Percentiles rank a stretch among this genome's conserved stretches.
phyloP scores from a whole-genome alignment of 345 rosid genomes.

The Eucalyptus albens region DNA sequence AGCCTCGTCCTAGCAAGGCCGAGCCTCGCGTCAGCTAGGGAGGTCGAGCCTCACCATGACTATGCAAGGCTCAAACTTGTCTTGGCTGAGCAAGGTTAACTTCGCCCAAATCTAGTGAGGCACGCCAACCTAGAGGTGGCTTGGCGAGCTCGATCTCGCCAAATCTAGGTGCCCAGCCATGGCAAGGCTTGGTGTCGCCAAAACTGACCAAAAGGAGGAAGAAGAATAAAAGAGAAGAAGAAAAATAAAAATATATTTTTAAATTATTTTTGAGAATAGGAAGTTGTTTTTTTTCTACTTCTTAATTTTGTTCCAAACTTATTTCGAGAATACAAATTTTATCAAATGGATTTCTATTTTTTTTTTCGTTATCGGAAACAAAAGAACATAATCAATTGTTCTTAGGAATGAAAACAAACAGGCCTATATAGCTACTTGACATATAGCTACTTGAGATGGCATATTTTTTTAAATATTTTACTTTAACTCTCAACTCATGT shows the following conservation, averaged over 20 bases:
- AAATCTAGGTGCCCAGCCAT: fast-evolving
- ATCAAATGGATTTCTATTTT: fast-evolving
- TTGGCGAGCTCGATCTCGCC: fast-evolving
- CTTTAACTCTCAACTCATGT: too few relatives aligned
- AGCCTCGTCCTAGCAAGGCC: fast-evolving
- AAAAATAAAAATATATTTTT: too few relatives aligned
- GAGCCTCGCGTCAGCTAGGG: fast-evolving
- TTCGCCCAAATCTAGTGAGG: fast-evolving
- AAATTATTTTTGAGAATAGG: fast-evolving
- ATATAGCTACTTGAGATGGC: too few relatives aligned
- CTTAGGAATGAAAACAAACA: fast-evolving
- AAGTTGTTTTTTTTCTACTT: too few relatives aligned
- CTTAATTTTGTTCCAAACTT: fast-evolving
- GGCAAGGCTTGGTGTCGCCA: fast-evolving
- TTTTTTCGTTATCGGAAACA: fast-evolving
- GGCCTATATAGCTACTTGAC: too few relatives aligned
- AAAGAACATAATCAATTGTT: too few relatives aligned
- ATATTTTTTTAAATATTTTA: too few relatives aligned
- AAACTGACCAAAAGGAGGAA: fast-evolving
- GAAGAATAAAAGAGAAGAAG: too few relatives aligned
- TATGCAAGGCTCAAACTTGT: fast-evolving
- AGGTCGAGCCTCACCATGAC: too few relatives aligned
- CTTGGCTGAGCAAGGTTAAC: too few relatives aligned
- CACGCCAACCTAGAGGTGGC: fast-evolving
- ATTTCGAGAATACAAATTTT: fast-evolving